Percentiles rank a stretch among this genome's conserved stretches.
phyloP scores from a whole-genome alignment of 2,329 filamentous ascomycete species.

The Tympanopsis confertula region DNA sequence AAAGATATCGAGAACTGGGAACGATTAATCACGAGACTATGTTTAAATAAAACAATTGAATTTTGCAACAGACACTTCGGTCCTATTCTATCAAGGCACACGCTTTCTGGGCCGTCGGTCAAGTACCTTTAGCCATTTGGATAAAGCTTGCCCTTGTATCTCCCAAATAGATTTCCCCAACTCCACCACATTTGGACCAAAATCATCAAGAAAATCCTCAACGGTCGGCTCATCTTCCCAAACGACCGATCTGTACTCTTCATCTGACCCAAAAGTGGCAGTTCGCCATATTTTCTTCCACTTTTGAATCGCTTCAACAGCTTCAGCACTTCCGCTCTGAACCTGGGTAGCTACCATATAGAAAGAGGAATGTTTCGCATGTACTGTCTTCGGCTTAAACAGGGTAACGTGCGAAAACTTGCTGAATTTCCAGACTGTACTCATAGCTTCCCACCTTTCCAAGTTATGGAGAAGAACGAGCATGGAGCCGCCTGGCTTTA shows the following conservation, averaged over 20 bases:
- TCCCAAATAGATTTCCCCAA: conserved; percentile 20
- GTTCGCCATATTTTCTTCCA: conserved; percentile 28
- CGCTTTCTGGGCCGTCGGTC: too few relatives aligned
- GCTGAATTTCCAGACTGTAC: conserved; percentile 23
- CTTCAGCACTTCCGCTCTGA: conserved; percentile 15
- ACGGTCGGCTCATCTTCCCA: conserved; percentile 5
- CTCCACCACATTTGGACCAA: conserved; percentile 18
- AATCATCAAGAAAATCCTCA: conserved; percentile 17
- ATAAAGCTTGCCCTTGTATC: conserved; percentile 18
- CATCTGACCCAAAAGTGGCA: conserved; percentile 23
- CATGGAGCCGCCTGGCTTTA: conserved; percentile 34
- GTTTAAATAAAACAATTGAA: too few relatives aligned
- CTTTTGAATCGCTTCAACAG: conserved; percentile 16
- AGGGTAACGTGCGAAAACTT: conserved; percentile 27
- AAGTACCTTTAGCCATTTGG: too few relatives aligned
- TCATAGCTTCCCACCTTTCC: conserved; percentile 24
- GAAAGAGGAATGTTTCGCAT: conserved; percentile 34
- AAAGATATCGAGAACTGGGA: too few relatives aligned
- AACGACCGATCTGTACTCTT: conserved; percentile 8
- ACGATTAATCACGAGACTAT: too few relatives aligned
- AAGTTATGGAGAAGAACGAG: conserved; percentile 36
- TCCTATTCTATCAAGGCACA: too few relatives aligned
- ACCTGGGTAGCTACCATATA: conserved; percentile 37
- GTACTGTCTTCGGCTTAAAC: conserved; percentile 28
- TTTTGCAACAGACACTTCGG: too few relatives aligned